These are phyloP conservation scores for Blastobotrys elegans DNA, from an alignment of 1,139 yeast genomes.

Conservation along the genomic window DNA sequence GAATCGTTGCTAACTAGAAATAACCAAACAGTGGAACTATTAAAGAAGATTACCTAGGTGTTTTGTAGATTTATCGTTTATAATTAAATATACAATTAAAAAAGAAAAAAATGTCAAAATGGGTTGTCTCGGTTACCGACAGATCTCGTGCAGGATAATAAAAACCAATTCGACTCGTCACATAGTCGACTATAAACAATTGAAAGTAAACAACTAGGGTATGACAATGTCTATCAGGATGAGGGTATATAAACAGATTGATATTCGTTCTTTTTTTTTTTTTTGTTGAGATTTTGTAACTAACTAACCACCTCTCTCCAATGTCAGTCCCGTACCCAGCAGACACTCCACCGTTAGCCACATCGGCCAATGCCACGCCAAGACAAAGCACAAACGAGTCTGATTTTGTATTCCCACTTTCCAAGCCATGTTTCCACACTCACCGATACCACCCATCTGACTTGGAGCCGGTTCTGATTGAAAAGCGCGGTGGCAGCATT, in stretches of 20 bases:
- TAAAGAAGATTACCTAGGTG: constrained; percentile 66
- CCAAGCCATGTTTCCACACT: constrained; percentile 5
- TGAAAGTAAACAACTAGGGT: too few relatives aligned
- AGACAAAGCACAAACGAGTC: neutral
- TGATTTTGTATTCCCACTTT: constrained; percentile 5
- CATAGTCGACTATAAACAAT: too few relatives aligned
- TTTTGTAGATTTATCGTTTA: constrained; percentile 38
- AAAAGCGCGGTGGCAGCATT: neutral
- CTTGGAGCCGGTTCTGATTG: neutral
- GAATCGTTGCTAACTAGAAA: constrained; percentile 49
- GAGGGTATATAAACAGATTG: too few relatives aligned
- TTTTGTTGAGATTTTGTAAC: too few relatives aligned
- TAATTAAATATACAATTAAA: neutral
- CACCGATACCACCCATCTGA: constrained; percentile 3
- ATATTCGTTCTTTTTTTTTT: too few relatives aligned
- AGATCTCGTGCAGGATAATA: too few relatives aligned
- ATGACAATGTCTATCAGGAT: too few relatives aligned
- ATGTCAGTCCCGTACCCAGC: neutral
- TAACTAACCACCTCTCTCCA: too few relatives aligned
- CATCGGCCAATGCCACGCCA: neutral
- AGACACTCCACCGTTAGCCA: neutral
- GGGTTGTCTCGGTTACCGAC: too few relatives aligned
- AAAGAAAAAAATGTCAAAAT: too few relatives aligned
- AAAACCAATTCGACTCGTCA: too few relatives aligned
- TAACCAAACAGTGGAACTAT: constrained; percentile 76